Evolutionary conservation across 2,329 filamentous ascomycete species (phyloP), one percentile per base, ranked within the genome.

Genomic region (Diaporthe vaccinii): DNA sequence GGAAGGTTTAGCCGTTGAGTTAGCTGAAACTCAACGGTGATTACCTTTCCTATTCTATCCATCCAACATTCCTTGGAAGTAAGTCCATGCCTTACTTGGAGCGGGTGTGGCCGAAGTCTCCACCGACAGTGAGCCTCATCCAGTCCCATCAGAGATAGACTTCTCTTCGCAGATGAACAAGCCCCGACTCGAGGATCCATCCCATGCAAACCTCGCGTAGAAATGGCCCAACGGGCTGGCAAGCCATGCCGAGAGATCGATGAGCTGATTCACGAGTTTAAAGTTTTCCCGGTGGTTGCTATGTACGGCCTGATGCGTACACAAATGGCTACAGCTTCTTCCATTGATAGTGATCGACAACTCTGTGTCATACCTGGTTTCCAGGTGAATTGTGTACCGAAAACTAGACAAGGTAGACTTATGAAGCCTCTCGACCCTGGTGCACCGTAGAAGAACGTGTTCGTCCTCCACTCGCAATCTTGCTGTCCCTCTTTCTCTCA

Each of bases 1-100:
- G 31, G 46, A 39, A 39, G 7, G 20, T 53, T 28, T 53, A 53
- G 22, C 46, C 65, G 65, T 68, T 53, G 62, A 25, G 15, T 10
- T 51, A 31, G 20, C 20, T 68, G 65, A 68, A 53, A 68, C 65
- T 51, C 46, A 68, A 68, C 65, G 46, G 65, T 8, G 12, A 53
- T 2, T 9, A 25, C 46, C 22, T 68, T 68, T 22, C 46, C 65
- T 36, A 15, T 53, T 25, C 14, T 12, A 53, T 15, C 5, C 22
- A 53, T 28, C 14, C 20, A n/a, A 10, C 46, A 53, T 68, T 68
- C 46, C 65, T 53, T 25, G 0, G 8, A 53, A 1, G 14, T 39
- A 22, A 68, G 31, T 6, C 31, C n/a, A 53, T 68, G 22, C 31
- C 46, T 25, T 20, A n/a, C 34, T 10, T 53, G 20, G 44, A 51